These are phyloP conservation scores for Fusarium tricinctum DNA, from an alignment of 2,329 filamentous ascomycete species.

Conservation along the genomic window DNA sequence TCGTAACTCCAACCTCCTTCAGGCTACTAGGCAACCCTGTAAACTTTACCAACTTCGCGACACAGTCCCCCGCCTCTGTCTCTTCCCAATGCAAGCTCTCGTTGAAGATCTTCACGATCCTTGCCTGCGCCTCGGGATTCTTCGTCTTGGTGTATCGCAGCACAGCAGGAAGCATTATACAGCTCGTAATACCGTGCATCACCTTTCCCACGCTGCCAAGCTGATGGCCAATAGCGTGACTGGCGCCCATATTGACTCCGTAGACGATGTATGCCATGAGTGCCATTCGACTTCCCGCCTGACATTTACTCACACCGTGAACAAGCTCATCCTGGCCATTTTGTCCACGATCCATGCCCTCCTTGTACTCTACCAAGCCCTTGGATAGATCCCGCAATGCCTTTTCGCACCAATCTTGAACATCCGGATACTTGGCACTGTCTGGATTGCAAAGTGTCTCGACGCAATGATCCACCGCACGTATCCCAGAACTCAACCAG, in stretches of 20 bases:
- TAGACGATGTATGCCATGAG: constrained; percentile 31
- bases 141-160: constrained; percentile 14
- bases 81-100: constrained; percentile 16
- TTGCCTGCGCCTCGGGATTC: constrained; percentile 1
- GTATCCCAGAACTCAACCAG: constrained; percentile 26
- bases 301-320: constrained; percentile 15
- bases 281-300: constrained; percentile 29
- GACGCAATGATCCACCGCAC: constrained; percentile 19
- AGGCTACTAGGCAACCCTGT: constrained; percentile 4
- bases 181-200: constrained; percentile 28
- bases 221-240: constrained; percentile 24
- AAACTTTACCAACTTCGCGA: constrained; percentile 1
- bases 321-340: constrained; percentile 5
- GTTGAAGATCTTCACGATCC: constrained; percentile 14
- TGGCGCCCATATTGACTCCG: constrained; percentile 26
- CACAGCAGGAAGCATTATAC: constrained; percentile 22
- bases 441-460: constrained; percentile 23
- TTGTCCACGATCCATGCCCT: background rate
- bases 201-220: constrained; percentile 26
- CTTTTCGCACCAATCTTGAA: constrained; percentile 17
- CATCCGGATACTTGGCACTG: constrained; percentile 3
- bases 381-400: constrained; percentile 8
- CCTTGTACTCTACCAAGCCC: constrained; percentile 18
- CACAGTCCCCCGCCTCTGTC: constrained; percentile 13
- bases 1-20: constrained; percentile 5